Percentiles rank a stretch among this genome's conserved stretches.
phyloP scores from a whole-genome alignment of 148 eudicot genomes.

The Dysphania ambrosioides region DNA sequence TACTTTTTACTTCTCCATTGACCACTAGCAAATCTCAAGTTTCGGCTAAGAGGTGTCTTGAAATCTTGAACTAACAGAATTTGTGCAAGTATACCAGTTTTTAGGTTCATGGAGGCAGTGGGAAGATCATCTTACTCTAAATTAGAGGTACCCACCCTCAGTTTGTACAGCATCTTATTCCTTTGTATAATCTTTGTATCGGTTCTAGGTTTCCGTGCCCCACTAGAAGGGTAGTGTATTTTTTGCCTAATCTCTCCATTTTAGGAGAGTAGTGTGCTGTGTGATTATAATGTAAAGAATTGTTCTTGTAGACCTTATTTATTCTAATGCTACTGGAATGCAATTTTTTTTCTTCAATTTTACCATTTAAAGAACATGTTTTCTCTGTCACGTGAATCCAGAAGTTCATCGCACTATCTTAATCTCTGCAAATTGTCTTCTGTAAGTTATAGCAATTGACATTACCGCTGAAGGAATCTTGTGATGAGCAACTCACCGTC shows the following conservation, averaged over 20 bases:
- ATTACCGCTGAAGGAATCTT: background rate
- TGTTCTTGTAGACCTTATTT: constrained; percentile 29
- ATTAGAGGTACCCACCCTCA: constrained; percentile 27
- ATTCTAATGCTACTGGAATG: constrained; percentile 22
- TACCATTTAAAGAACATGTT: background rate
- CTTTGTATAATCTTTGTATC: constrained; percentile 16
- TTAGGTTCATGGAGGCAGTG: background rate
- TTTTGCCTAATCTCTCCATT: constrained; percentile 4
- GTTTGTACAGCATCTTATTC: constrained; percentile 25
- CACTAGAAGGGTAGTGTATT: constrained; percentile 29
- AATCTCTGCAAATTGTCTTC: background rate
- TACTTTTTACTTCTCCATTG: background rate
- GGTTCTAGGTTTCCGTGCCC: constrained; percentile 13
- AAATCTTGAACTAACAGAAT: background rate
- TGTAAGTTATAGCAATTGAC: background rate
- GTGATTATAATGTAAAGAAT: constrained; percentile 25
- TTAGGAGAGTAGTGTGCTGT: constrained; percentile 15
- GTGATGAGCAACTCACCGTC: background rate
- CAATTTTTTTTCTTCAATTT: constrained; percentile 16
- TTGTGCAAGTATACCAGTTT: constrained; percentile 15
- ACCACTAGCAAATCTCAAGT: constrained; percentile 1
- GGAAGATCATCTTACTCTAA: constrained; percentile 1
- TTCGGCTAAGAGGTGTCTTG: constrained; percentile 4
- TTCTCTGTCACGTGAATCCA: background rate
- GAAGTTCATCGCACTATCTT: background rate